Evolutionary conservation across 306 rosid genomes (phyloP).

Genomic region (Prunus dulcis): DNA sequence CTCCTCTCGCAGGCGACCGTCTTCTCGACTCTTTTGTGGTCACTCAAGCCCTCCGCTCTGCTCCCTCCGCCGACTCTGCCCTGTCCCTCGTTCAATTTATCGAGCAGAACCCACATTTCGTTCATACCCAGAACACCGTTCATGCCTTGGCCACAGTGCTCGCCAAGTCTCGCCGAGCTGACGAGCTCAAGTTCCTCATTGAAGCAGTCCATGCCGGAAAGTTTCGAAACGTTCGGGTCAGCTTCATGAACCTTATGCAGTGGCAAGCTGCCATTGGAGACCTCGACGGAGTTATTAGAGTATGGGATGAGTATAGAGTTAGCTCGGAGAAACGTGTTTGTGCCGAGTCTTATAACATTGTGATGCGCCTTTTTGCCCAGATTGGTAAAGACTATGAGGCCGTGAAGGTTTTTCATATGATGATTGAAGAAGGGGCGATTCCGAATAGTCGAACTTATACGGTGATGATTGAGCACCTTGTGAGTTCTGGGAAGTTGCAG

Average conservation of each 20-base stretch:
- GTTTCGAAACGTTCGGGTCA: slow-evolving; percentile 40
- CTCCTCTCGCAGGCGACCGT: slow-evolving; percentile 37
- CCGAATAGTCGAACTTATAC: slow-evolving; percentile 69
- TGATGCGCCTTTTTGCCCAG: slow-evolving; percentile 58
- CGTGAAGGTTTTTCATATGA: slow-evolving; percentile 38
- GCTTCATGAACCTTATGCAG: slow-evolving; percentile 62
- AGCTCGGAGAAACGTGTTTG: slow-evolving; percentile 33
- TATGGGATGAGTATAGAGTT: slow-evolving; percentile 52
- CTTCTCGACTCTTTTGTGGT: slow-evolving; percentile 61
- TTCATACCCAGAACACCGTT: slow-evolving; percentile 61
- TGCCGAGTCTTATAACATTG: slow-evolving; percentile 63
- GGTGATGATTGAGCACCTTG: slow-evolving; percentile 74
- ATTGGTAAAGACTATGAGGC: slow-evolving; percentile 56
- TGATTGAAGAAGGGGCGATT: slow-evolving; percentile 62
- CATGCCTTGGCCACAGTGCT: slow-evolving; percentile 71
- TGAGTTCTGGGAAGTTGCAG: slow-evolving; percentile 36
- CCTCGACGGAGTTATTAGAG: slow-evolving; percentile 50
- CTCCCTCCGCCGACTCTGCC: slow-evolving; percentile 72
- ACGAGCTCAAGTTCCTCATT: slow-evolving; percentile 52
- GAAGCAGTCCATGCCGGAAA: slow-evolving; percentile 39
- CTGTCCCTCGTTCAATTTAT: slow-evolving; percentile 42
- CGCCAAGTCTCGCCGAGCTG: slow-evolving; percentile 46
- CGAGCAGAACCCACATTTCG: slow-evolving; percentile 33
- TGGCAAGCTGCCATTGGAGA: slow-evolving; percentile 64
- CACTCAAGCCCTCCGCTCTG: slow-evolving; percentile 67